Evolutionary conservation across 2,329 filamentous ascomycete species (phyloP).

Genomic region (Scedosporium apiospermum): DNA sequence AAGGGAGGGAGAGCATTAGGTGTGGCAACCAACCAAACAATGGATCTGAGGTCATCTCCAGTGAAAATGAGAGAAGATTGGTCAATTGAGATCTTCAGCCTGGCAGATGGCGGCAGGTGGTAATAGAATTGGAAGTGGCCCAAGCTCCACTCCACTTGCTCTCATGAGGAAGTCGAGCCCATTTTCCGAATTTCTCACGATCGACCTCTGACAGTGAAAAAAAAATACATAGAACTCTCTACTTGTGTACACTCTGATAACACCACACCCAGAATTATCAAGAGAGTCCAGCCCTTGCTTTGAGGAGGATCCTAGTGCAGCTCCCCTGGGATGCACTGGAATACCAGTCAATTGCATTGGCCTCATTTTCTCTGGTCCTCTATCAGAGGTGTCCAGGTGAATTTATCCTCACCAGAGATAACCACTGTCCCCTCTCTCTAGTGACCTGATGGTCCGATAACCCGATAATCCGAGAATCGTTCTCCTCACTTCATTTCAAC

Average conservation of each 20-base stretch:
- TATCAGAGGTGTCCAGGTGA: slow-evolving; percentile 2
- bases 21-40: too few species aligned
- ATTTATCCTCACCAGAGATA: not conserved
- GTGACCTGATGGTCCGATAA: not conserved
- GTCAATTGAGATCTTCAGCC: not conserved
- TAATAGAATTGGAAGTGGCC: not conserved
- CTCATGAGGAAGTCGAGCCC: not conserved
- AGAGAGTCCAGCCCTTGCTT: not conserved
- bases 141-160: not conserved
- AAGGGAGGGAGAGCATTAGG: too few species aligned
- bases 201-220: not conserved
- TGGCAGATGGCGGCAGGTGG: not conserved
- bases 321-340: slow-evolving; percentile 5
- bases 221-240: not conserved
- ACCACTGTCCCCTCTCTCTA: not conserved
- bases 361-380: slow-evolving; percentile 1
- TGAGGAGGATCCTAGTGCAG: not conserved
- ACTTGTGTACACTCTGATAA: not conserved
- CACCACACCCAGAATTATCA: not conserved
- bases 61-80: too few species aligned
- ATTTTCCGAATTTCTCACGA: slow-evolving; percentile 1
- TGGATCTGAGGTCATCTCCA: too few species aligned
- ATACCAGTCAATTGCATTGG: slow-evolving; percentile 1
- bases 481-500: not conserved
- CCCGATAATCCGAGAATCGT: not conserved